Base-by-base conservation (phyloP, 2,329 filamentous ascomycete species). In the Beauveria caledonica region DNA sequence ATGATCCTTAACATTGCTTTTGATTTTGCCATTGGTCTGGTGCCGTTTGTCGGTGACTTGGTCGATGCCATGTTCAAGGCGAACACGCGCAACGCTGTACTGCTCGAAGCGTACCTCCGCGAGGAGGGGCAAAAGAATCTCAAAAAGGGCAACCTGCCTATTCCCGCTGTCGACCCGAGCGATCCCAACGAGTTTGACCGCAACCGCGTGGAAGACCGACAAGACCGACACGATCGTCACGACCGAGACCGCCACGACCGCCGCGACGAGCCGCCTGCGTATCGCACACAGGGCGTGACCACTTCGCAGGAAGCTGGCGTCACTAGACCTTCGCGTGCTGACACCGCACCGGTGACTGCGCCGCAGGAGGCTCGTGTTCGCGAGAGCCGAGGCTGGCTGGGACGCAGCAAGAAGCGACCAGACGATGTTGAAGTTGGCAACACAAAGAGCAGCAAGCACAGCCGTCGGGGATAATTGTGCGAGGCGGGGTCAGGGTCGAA, bases 1-100 rank as follows among this genome's bases (percentile, higher is more conserved):
- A 97, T 99, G 94, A 72, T 92, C 64, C 74, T 92, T 69, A 95
- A 96, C 73, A 83, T 97, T 60, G 68, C 81, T 3, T 62, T 92
- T 45, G 90, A 95, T 69, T 90, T 94, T 66, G 71, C 81, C 42
- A 77, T 92, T 39, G 90, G 90, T 6, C 75, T 94, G 3, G 77
- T 93, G 1, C 90, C 90, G 0, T 83, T 93, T 63, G 63, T 91
- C 0, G 90, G 90, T n/a, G 90, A 93, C 67, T 62, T 93, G 2
- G 82, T 80, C 44, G 90, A 94, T 68, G 87, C 88, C 6, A 72
- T 84, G 3, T 87, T 87, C 74, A 86, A 88, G 63, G 86, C 86
- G 69, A 94, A 93, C 68, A 90, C 87, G 21, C 85, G 85, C 67
- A 94, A 93, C 66, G 85, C 88, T 5, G 80, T 87, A 40, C 72